phyloP scores from a whole-genome alignment of 192 early-diverging fungal species.

The Mortierella alpina region DNA sequence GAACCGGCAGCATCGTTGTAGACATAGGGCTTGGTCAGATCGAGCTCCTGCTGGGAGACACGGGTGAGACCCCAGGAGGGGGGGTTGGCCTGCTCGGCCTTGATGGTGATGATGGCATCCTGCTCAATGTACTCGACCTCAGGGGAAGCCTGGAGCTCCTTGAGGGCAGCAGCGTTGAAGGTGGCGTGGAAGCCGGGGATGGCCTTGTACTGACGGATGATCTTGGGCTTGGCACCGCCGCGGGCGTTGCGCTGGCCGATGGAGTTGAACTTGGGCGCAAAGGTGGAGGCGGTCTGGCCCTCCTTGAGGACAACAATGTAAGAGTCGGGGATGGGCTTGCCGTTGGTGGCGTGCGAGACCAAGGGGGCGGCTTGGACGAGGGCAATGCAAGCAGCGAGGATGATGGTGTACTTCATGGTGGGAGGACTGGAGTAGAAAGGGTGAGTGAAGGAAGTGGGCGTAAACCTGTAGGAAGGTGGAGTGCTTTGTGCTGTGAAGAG shows the following conservation, averaged over 20 bases:
- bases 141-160: conserved; percentile 17
- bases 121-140: conserved; percentile 45
- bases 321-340: conserved; percentile 59
- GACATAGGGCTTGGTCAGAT: conserved; percentile 43
- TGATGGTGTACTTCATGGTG: conserved; percentile 32
- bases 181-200: conserved; percentile 28
- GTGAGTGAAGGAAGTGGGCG: background rate
- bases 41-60: conserved; percentile 53
- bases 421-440: background rate
- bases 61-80: conserved; percentile 66
- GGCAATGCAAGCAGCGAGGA: conserved; percentile 27
- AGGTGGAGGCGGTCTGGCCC: background rate
- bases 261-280: conserved; percentile 13
- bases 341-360: background rate
- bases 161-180: conserved; percentile 17
- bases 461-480: no score
- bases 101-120: conserved; percentile 28
- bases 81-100: conserved; percentile 14
- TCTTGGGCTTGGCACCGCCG: conserved; percentile 19
- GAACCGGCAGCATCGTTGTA: conserved; percentile 40
- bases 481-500: no score
- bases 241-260: conserved; percentile 16
- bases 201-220: conserved; percentile 16
- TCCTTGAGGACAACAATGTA: conserved; percentile 64
- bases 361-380: conserved; percentile 30